Evolutionary conservation across 2,329 filamentous ascomycete genomes (phyloP), one percentile per base, ranked within the genome.

Genomic region (Ophiocordyceps camponoti-leonardi): DNA sequence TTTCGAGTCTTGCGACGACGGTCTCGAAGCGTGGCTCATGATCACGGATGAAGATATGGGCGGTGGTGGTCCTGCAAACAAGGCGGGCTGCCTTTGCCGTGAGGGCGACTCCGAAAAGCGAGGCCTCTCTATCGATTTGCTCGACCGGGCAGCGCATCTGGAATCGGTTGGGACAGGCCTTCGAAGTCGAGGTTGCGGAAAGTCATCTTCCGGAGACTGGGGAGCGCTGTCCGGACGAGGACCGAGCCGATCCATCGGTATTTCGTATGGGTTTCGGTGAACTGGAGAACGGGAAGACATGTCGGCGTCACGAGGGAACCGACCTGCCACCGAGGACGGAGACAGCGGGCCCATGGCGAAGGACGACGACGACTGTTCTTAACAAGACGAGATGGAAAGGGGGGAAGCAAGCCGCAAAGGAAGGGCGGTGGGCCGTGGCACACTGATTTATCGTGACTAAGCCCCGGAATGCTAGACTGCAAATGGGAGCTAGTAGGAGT

Each of bases 51-150:
- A 51, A 1, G 67, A 63, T 46, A 75, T 73, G 4, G 71, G 71
- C 1, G 71, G 69, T 0, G 71, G 71, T 0, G 71, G 71, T 1
- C 69, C 69, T 2, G 59, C 53, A 47, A 73, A 74, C 41, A 73
- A 60, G 3, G 58, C 61, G 10, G 51, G 51, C 43, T 55, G 61
- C 20, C 48, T 26, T 22, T 19, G 49, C 45, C 59, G 61, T 6
- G 61, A 60, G 11, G 58, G 50, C 1, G 64, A 63, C 13, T 52
- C 56, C 7, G 50, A 49, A 26, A 54, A 56, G 49, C 55, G 62
- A 43, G 49, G 51, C 43, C 52, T 55, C 42, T 52, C 52, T 26
- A 47, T 45, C 49, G 52, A 54, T n/a, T 49, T 44, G 18, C 46
- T 48, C 3, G 51, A 47, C 23, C 53, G 45, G 41, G 18, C 47